phyloP scores from a whole-genome alignment of 352 stramenopile genomes.

The Chrysophaeum taylorii region DNA sequence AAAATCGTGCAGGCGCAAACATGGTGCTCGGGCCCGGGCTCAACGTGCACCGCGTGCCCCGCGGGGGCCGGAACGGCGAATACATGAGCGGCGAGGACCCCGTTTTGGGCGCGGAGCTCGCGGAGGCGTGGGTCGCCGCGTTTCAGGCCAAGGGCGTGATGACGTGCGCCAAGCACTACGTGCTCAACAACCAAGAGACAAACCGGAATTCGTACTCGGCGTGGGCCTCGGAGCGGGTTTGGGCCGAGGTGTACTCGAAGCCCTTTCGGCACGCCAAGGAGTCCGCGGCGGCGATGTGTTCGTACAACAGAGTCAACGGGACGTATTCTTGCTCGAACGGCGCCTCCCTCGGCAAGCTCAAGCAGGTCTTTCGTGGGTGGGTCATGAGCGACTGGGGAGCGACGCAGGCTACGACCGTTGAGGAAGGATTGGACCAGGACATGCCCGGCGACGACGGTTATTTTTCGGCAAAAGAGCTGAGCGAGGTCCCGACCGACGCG shows the following conservation, averaged over 20 bases:
- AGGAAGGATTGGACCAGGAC: conserved; percentile 42
- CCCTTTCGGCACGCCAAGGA: conserved; percentile 58
- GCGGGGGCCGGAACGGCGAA: conserved; percentile 27
- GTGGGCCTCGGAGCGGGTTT: conserved; percentile 58
- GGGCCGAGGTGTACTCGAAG: conserved; percentile 68
- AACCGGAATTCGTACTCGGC: conserved; percentile 61
- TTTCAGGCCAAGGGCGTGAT: conserved; percentile 62
- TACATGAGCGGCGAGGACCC: conserved; percentile 30
- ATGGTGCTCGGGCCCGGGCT: conserved; percentile 26
- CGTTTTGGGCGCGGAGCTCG: conserved; percentile 21
- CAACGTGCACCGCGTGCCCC: conserved; percentile 26
- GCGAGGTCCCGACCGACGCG: conserved; percentile 27
- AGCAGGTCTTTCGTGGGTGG: conserved; percentile 57
- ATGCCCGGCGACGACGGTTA: conserved; percentile 56
- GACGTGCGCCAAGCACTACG: conserved; percentile 71
- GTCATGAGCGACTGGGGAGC: conserved; percentile 72
- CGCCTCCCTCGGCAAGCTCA: conserved; percentile 55
- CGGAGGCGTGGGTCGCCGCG: conserved; percentile 56
- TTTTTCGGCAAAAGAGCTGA: conserved; percentile 36
- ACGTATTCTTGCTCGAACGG: conserved; percentile 69
- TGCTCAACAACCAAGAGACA: conserved; percentile 70
- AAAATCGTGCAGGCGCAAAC: too few relatives aligned
- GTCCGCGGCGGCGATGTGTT: conserved; percentile 69
- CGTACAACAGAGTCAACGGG: conserved; percentile 74
- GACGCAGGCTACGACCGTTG: conserved; percentile 30